Base-by-base conservation (phyloP, 2,329 filamentous ascomycete species). In the Epichloe baconii region DNA sequence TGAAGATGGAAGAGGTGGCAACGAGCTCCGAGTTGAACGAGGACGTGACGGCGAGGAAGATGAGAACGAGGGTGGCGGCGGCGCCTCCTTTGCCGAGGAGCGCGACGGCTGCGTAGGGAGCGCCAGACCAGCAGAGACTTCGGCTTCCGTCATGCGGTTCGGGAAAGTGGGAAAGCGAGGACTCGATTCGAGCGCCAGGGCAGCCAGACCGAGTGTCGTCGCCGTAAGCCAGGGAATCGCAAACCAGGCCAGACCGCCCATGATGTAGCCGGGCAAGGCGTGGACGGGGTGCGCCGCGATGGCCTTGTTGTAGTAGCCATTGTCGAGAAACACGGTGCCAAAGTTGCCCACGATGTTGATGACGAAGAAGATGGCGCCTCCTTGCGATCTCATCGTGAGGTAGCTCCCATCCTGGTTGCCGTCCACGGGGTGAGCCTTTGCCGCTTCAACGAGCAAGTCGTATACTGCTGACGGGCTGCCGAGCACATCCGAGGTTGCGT, bases 291-390 rank as follows among this genome's bases (percentile, higher is more conserved):
- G 85, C 0, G 90, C 88, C 6, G 90, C 88, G 60, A 95, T 95
- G 15, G 88, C 89, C 68, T 95, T 95, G 75, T 95, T 93, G 70
- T 89, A 95, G 71, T 94, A 95, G 15, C 85, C 83, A 57, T 90
- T 90, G 62, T 94, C 88, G 44, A 88, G 75, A 71, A 94, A 94
- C 4, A 94, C 86, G 1, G 86, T 89, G 53, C 77, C 84, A 54
- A 91, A 93, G 68, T 90, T 90, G 41, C 87, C 87, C 37, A 90
- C 84, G 7, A 71, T 83, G 67, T 94, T 94, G 69, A 94, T 94
- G 38, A 94, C 82, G 66, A 95, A 95, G 73, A 95, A 95, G 54
- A 93, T 86, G 41, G 80, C 86, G 5, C 89, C 89, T 59, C 91
- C 83, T 4, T 57, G 58, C 1, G 65, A 66, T 14, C 78, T 74